These are phyloP conservation scores for Calonectria montana DNA, from an alignment of 2,329 filamentous ascomycete species.

Conservation along the genomic window DNA sequence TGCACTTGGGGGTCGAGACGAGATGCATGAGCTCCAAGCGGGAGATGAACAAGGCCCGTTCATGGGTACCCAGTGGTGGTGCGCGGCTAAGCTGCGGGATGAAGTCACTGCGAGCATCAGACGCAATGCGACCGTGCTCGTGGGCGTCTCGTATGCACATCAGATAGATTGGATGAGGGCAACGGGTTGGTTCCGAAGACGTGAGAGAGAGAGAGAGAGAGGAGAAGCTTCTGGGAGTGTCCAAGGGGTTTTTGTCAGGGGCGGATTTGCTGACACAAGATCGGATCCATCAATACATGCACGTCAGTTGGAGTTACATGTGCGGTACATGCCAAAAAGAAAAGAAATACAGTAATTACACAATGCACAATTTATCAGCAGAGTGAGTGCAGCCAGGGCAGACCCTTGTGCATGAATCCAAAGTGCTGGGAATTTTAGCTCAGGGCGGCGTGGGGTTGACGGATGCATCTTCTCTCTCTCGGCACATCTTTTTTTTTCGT, in stretches of 20 bases:
- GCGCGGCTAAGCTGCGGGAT: constrained; percentile 35
- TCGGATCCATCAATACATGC: too few species aligned
- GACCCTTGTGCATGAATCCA: not conserved
- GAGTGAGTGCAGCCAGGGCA: not conserved
- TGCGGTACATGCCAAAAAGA: not conserved
- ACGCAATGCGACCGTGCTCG: constrained; percentile 26
- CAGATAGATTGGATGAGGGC: constrained; percentile 21
- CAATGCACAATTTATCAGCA: not conserved
- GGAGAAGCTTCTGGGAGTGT: constrained; percentile 1
- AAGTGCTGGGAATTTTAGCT: not conserved
- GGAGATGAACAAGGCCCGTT: constrained; percentile 20
- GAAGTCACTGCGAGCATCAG: constrained; percentile 40
- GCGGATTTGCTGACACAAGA: not conserved
- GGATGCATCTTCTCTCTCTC: not conserved
- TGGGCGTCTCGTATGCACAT: constrained; percentile 23
- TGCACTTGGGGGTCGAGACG: not conserved
- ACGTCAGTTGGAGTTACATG: too few species aligned
- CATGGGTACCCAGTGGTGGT: constrained; percentile 37
- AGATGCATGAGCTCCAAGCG: not conserved
- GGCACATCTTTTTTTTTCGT: not conserved
- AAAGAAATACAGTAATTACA: not conserved
- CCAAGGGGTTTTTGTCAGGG: not conserved
- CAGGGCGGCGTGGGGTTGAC: not conserved
- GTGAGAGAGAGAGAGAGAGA: not conserved
- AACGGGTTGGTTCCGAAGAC: not conserved